Percentiles rank a stretch among this genome's conserved stretches.
These are phyloP conservation scores for Paraphaeosphaeria minitans DNA, from an alignment of 2,329 filamentous ascomycete genomes.

Conservation along the genomic window DNA sequence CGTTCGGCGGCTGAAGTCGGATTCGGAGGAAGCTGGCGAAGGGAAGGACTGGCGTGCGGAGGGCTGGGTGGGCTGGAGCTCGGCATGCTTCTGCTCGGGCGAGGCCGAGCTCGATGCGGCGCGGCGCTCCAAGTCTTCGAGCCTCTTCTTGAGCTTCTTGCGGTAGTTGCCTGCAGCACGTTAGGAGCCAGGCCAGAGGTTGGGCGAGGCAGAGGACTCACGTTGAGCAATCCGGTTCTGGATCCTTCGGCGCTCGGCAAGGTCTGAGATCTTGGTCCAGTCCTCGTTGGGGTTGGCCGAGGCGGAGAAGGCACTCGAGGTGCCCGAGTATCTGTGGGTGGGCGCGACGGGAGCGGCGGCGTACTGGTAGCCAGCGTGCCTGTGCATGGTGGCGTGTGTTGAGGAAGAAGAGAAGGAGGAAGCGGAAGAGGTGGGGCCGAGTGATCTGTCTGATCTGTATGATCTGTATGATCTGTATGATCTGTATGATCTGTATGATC, in stretches of 20 bases:
- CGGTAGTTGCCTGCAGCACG: conserved; percentile 54
- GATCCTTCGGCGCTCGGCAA: conserved; percentile 90
- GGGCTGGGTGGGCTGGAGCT: conserved; percentile 52
- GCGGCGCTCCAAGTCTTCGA: conserved; percentile 82
- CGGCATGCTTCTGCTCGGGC: conserved; percentile 62
- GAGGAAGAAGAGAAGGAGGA: background rate
- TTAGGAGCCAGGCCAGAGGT: conserved; percentile 26
- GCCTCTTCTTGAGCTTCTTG: conserved; percentile 90
- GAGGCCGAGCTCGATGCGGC: conserved; percentile 68
- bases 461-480: too few species aligned
- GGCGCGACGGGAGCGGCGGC: conserved; percentile 47
- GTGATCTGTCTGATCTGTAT: conserved; percentile 6
- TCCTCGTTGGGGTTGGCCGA: conserved; percentile 96
- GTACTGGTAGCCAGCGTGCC: conserved; percentile 52
- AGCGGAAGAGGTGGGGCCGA: too few species aligned
- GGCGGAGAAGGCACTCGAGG: conserved; percentile 92
- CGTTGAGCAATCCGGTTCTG: conserved; percentile 98
- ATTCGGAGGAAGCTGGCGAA: conserved; percentile 45
- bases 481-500: too few species aligned
- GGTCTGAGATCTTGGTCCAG: conserved; percentile 98
- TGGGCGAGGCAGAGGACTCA: conserved; percentile 58
- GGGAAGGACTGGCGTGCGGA: conserved; percentile 46
- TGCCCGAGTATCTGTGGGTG: conserved; percentile 72
- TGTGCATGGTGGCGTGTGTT: conserved; percentile 47
- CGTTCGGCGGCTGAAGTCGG: conserved; percentile 30